Evolutionary conservation across 2,329 filamentous ascomycete genomes (phyloP).

Genomic region (Fusarium chlamydosporum): DNA sequence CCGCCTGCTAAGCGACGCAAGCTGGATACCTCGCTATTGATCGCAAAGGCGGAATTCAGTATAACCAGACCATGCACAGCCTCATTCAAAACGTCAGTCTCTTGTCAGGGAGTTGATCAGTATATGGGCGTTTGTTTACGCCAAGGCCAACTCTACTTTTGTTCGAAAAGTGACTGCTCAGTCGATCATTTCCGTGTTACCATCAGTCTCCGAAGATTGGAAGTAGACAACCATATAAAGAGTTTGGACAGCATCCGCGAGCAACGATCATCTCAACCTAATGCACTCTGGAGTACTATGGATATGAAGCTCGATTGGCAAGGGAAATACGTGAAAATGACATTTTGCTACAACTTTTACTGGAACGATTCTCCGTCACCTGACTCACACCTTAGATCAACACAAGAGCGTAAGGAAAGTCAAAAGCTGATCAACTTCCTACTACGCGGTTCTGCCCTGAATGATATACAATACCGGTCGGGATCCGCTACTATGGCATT

Average conservation of each 20-base stretch:
- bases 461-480: constrained; percentile 7
- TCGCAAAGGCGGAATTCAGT: constrained; percentile 47
- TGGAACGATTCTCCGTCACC: constrained; percentile 61
- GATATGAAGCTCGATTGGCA: constrained; percentile 52
- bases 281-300: constrained; percentile 56
- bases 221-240: constrained; percentile 39
- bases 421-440: constrained; percentile 57
- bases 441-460: constrained; percentile 44
- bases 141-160: constrained; percentile 35
- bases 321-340: constrained; percentile 42
- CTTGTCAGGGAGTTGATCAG: constrained; percentile 42
- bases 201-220: constrained; percentile 46
- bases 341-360: constrained; percentile 57
- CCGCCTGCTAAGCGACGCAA: constrained; percentile 54
- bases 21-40: constrained; percentile 26
- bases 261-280: constrained; percentile 42
- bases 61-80: constrained; percentile 50
- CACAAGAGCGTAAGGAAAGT: constrained; percentile 53
- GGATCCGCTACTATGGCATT: constrained; percentile 69
- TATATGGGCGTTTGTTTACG: constrained; percentile 39
- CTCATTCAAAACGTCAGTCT: constrained; percentile 13
- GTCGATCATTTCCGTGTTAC: constrained; percentile 15
- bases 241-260: constrained; percentile 5
- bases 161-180: constrained; percentile 28
- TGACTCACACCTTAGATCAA: constrained; percentile 51